Conservation (phyloP, 495 filamentous ascomycete species). For the Hyaloscypha bicolor region DNA sequence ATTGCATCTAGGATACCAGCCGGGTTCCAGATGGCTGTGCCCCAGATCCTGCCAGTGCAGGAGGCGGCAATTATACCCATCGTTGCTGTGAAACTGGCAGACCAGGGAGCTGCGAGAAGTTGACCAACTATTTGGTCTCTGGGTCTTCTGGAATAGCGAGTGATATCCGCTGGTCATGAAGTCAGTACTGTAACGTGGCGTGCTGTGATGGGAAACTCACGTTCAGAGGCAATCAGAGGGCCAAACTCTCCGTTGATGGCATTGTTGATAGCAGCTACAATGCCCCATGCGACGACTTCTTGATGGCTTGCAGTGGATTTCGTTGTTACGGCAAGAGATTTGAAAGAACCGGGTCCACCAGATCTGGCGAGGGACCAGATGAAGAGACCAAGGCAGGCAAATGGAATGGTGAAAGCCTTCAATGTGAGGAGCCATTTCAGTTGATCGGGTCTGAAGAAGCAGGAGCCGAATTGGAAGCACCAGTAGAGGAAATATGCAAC, state of each 20-base stretch:
- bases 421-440: constrained; percentile 21
- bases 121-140: constrained; percentile 10
- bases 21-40: constrained; percentile 16
- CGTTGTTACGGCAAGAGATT: background rate
- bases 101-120: constrained; percentile 10
- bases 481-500: constrained; percentile 47
- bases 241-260: constrained; percentile 8
- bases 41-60: constrained; percentile 14
- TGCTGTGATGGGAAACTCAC: background rate
- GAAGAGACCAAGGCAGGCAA: constrained; percentile 16
- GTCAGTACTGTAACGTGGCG: background rate
- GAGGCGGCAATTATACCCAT: constrained; percentile 19
- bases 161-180: constrained; percentile 4
- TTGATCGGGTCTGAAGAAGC: constrained; percentile 24
- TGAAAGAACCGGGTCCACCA: constrained; percentile 12
- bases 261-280: background rate
- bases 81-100: constrained; percentile 15
- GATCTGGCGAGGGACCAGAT: constrained; percentile 11
- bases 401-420: constrained; percentile 12
- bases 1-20: constrained; percentile 18
- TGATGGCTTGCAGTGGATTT: background rate
- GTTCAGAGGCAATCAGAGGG: constrained; percentile 8
- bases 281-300: background rate
- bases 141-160: constrained; percentile 1
- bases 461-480: constrained; percentile 43